Base-by-base conservation (phyloP, 495 filamentous ascomycete species). In the Daldinia caldariorum region DNA sequence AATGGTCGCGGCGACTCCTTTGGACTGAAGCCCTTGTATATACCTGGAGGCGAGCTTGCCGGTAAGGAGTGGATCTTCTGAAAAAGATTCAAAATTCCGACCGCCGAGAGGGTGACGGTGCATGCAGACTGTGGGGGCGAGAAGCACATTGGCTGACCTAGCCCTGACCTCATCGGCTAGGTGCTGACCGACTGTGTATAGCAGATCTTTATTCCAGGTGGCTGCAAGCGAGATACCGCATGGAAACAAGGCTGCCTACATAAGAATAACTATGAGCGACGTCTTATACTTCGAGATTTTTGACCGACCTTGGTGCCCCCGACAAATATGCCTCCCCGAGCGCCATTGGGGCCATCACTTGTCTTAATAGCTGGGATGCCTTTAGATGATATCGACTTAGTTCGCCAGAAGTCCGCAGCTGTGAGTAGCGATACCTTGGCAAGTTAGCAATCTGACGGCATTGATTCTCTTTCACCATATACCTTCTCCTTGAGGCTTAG, bases 81-180 rank as follows among this genome's bases (percentile, higher is more conserved):
- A 92, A 76, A 94, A 94, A 0, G 91, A 92, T 79, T 96, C 93
- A 64, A 94, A 97, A 60, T 92, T 92, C 56, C 93, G 86, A 6
- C 93, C 92, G 10, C 92, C 92, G 0, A 96, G 82, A 2, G 93
- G 93, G 18, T 90, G 90, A 13, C 93, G 86, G 70, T 95, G 93
- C 78, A 92, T 90, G 77, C 92, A 94, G 65, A 94, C 89, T 6
- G 92, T 94, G 9, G 92, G 92, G 3, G 91, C 92, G 8, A 96
- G 84, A 1, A 94, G 82, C 16, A 94, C 83, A 62, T 92, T 85
- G 34, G 90, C 89, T 13, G 89, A 89, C 69, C 92, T 91, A 8
- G 91, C 90, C 56, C 86, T 89, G 12, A 85, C 82, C 78, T 96
- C 92, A 38, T 90, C 84, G 16, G 87, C 91, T 64, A 96, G 83